Conservation (phyloP, 371 early-diverging fungal genomes). For the Apophysomyces elegans region DNA sequence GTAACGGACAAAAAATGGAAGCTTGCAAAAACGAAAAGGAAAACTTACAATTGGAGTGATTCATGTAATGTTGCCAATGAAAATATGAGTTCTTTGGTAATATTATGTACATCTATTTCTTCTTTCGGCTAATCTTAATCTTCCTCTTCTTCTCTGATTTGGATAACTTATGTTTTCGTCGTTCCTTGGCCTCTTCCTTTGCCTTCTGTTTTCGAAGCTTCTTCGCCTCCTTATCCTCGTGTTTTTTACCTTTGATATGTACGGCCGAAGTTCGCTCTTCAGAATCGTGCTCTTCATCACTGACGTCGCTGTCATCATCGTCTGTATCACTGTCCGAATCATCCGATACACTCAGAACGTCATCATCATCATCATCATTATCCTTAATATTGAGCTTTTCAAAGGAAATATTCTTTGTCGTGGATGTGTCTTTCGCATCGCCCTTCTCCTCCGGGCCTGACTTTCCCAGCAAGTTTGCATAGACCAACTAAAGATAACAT, state of each 20-base stretch:
- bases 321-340: constrained; percentile 36
- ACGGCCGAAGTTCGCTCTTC: constrained; percentile 31
- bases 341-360: constrained; percentile 20
- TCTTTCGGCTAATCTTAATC: constrained; percentile 67
- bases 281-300: constrained; percentile 48
- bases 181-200: constrained; percentile 91
- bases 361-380: constrained; percentile 29
- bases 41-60: too few relatives aligned
- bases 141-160: constrained; percentile 95
- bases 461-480: constrained; percentile 49
- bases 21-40: too few relatives aligned
- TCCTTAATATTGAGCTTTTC: constrained; percentile 13
- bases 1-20: too few relatives aligned
- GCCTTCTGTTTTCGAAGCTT: constrained; percentile 83
- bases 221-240: constrained; percentile 88
- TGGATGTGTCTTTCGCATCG: background rate
- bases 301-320: constrained; percentile 41
- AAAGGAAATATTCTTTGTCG: constrained; percentile 1
- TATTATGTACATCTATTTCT: constrained; percentile 40
- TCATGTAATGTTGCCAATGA: too few relatives aligned
- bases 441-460: constrained; percentile 13
- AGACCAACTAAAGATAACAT: constrained; percentile 45
- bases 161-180: constrained; percentile 91
- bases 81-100: background rate
- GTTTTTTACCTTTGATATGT: constrained; percentile 67